Evolutionary conservation across 805 yeast genomes (phyloP).

Genomic region (Pichia thaimueangensis): DNA sequence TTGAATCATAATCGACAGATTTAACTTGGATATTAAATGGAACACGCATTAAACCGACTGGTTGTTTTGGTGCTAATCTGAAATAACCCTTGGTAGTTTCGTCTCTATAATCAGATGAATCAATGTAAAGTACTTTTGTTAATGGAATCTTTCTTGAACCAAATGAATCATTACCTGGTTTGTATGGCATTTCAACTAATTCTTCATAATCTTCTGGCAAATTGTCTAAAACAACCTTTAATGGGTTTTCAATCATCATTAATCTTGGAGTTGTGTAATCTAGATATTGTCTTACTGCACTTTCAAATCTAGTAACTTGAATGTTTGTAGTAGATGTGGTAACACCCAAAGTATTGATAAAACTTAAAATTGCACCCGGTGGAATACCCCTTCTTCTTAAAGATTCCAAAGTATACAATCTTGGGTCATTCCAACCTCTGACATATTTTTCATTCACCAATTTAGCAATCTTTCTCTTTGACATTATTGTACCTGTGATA

Average conservation of each 20-base stretch:
- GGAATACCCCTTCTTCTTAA: conserved; percentile 97
- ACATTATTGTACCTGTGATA: conserved; percentile 87
- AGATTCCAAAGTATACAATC: conserved; percentile 90
- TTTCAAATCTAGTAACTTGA: conserved; percentile 84
- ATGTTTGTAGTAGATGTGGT: conserved; percentile 90
- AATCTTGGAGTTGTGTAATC: conserved; percentile 91
- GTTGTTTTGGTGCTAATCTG: conserved; percentile 88
- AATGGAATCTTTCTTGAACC: conserved; percentile 74
- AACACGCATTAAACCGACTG: conserved; percentile 90
- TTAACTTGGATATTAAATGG: conserved; percentile 75
- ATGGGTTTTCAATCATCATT: conserved; percentile 87
- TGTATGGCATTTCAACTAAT: conserved; percentile 72
- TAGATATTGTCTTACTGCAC: conserved; percentile 77
- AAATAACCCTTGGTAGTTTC: conserved; percentile 66
- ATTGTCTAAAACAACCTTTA: conserved; percentile 77
- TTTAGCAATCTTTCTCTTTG: conserved; percentile 93
- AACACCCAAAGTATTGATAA: conserved; percentile 93
- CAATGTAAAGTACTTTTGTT: conserved; percentile 74
- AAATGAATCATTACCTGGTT: conserved; percentile 73
- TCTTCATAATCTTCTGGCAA: conserved; percentile 69
- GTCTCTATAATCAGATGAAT: conserved; percentile 79
- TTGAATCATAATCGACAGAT: conserved; percentile 52
- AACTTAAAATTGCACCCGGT: conserved; percentile 92
- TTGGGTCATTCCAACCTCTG: conserved; percentile 98
- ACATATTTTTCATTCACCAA: conserved; percentile 76